Evolutionary conservation across 345 rosid genomes (phyloP), one percentile per base, ranked within the genome.

Genomic region (Noccaea caerulescens): DNA sequence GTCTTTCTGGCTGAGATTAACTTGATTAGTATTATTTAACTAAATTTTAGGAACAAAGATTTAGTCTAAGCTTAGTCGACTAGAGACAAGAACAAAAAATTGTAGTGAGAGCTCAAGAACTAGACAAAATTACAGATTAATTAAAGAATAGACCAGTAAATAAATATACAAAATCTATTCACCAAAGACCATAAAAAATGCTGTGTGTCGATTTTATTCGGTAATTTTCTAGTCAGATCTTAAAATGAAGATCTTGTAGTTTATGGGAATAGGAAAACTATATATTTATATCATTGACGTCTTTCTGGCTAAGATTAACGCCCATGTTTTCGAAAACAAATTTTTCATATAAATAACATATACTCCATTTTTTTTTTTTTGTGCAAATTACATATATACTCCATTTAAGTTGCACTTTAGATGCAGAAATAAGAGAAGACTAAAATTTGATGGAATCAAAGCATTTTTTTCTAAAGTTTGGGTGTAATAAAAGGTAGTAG

Each of bases 81-180:
- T 41, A 58, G 50, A 38, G 44, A 20, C 55, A 49, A 20, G 38
- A 57, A 33, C 36, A 49, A 32, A 13, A 45, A 13, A 33, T 16
- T 37, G 43, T 16, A 14, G 25, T 37, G 39, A 72, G 14, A 56
- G 36, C 11, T 58, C 16, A 38, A 47, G 55, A 50, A 49, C 51
- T 7, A 34, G 41, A 45, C 63, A 61, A 52, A 52, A 34, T 61
- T 41, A 42, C 36, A 18, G 36, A 39, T 6, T 18, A 36, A 33
- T 33, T 1, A 34, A 62, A 53, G n/a, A 62, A 10, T 53, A 34
- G 62, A 72, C 63, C 55, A 62, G 43, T 20, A 42, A 61, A 51
- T 20, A 71, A 3, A 32, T 8, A 2, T 52, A 3, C 9, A 33
- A 42, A 42, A 61, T 71, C 60, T 5, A 51, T 33, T 23, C 25